Conservation (phyloP, 2,329 filamentous ascomycete genomes). For the Pyricularia sp. region DNA sequence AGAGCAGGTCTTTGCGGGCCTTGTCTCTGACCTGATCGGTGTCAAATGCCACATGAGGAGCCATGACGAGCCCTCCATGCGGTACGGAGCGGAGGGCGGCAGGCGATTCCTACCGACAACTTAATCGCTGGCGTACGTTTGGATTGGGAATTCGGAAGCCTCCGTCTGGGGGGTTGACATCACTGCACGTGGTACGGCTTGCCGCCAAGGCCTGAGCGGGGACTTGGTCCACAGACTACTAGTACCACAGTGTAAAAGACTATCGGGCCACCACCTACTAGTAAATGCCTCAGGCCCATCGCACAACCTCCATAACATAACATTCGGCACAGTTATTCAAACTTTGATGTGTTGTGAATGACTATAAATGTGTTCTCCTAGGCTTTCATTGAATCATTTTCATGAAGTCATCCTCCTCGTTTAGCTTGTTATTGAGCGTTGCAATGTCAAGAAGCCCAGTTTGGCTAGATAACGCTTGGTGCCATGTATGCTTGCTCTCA, state of each 20-base stretch:
- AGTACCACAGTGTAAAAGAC: not conserved
- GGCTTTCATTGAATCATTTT: not conserved
- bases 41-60: conserved; percentile 58
- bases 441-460: not conserved
- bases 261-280: not conserved
- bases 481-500: not conserved
- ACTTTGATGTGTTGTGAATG: not conserved
- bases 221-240: not conserved
- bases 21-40: conserved; percentile 65
- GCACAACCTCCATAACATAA: not conserved
- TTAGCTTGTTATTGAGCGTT: not conserved
- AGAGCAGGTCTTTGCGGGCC: conserved; percentile 77
- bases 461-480: not conserved
- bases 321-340: not conserved
- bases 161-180: not conserved
- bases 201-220: not conserved
- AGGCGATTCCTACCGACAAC: not conserved
- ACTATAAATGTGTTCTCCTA: not conserved
- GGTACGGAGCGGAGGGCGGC: conserved; percentile 8
- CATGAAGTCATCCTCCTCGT: not conserved
- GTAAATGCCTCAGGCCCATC: not conserved
- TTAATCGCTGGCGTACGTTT: not conserved
- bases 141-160: not conserved
- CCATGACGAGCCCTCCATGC: conserved; percentile 49
- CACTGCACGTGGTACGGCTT: not conserved